Conservation (phyloP, 2,329 filamentous ascomycete species). For the Sclerotinia subarctica region DNA sequence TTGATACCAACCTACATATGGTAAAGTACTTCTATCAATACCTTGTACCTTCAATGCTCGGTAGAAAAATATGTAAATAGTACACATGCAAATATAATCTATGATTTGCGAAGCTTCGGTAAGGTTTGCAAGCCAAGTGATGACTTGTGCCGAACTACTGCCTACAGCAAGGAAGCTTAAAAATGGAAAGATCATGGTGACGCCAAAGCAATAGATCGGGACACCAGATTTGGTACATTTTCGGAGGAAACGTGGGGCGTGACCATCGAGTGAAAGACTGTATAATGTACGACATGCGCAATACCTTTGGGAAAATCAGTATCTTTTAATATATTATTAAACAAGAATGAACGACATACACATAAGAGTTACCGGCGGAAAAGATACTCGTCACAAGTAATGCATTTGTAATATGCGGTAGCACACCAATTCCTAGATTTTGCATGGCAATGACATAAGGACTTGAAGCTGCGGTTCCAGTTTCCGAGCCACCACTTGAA, state of each 20-base stretch:
- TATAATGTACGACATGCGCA: constrained; percentile 67
- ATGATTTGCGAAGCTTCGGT: constrained; percentile 73
- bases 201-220: constrained; percentile 59
- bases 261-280: constrained; percentile 62
- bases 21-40: constrained; percentile 60
- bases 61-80: constrained; percentile 69
- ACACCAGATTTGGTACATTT: constrained; percentile 61
- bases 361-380: constrained; percentile 58
- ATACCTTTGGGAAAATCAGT: constrained; percentile 41
- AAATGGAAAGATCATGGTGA: constrained; percentile 63
- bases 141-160: constrained; percentile 44
- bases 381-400: constrained; percentile 61
- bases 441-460: constrained; percentile 59
- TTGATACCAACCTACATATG: constrained; percentile 58
- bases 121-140: constrained; percentile 47
- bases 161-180: constrained; percentile 66
- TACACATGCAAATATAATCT: constrained; percentile 65
- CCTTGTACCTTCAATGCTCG: constrained; percentile 66
- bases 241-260: constrained; percentile 60
- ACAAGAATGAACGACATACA: constrained; percentile 31
- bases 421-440: constrained; percentile 59
- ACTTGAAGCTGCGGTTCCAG: constrained; percentile 43
- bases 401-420: constrained; percentile 67
- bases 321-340: background rate
- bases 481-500: constrained; percentile 44